Evolutionary conservation across 305 asterid species (phyloP).

Genomic region (Rubia tinctorum): DNA sequence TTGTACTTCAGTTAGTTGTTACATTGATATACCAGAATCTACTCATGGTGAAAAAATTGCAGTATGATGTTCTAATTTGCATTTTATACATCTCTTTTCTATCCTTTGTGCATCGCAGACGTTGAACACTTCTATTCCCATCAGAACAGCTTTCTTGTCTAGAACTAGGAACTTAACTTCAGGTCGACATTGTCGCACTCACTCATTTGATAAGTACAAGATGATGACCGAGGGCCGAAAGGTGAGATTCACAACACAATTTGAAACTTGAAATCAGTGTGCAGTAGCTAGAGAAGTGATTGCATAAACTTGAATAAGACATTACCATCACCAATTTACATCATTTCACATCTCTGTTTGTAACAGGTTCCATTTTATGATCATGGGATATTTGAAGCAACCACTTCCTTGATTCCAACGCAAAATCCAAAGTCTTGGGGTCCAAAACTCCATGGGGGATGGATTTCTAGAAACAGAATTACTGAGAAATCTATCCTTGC

Average conservation of each 20-base stretch:
- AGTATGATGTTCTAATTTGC: not conserved
- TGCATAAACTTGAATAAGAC: not conserved
- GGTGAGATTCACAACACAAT: constrained; percentile 32
- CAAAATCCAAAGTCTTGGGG: constrained; percentile 41
- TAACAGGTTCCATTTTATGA: constrained; percentile 52
- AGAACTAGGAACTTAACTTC: constrained; percentile 33
- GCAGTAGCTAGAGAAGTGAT: not conserved
- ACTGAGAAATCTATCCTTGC: constrained; percentile 9
- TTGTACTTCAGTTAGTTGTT: not conserved
- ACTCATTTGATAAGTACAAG: constrained; percentile 28
- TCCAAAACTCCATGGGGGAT: constrained; percentile 16
- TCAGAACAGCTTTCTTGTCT: constrained; percentile 19
- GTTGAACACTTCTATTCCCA: constrained; percentile 26
- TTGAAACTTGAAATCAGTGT: not conserved
- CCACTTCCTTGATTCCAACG: constrained; percentile 36
- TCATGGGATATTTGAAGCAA: constrained; percentile 14
- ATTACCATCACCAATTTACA: not conserved
- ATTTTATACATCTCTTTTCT: not conserved
- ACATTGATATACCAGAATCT: not conserved
- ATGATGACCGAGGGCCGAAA: constrained; percentile 32
- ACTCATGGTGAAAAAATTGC: not conserved
- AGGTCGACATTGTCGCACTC: constrained; percentile 19
- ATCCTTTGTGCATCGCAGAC: constrained; percentile 27
- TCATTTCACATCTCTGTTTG: not conserved
- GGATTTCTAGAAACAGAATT: constrained; percentile 10